Evolutionary conservation across 108 stramenopile genomes (phyloP).

Genomic region (Aurantiochytrium sp.): DNA sequence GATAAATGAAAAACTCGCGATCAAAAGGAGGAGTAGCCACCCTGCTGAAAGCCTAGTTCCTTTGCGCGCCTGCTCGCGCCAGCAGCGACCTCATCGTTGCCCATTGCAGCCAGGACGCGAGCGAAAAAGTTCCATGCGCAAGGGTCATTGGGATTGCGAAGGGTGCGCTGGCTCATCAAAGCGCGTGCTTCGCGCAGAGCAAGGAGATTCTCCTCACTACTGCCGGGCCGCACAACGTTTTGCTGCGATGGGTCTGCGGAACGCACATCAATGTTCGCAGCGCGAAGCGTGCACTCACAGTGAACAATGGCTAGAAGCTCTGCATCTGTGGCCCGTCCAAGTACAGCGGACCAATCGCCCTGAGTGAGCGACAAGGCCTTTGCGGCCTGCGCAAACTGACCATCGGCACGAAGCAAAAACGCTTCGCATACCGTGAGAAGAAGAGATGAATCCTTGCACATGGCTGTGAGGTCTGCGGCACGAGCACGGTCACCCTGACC

Average conservation of each 20-base stretch:
- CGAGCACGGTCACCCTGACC: background rate
- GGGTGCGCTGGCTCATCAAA: background rate
- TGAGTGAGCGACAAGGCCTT: background rate
- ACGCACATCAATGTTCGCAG: background rate
- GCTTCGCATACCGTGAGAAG: background rate
- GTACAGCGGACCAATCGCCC: background rate
- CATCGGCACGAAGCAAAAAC: background rate
- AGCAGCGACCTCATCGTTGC: background rate
- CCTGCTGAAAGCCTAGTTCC: background rate
- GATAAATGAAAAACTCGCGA: background rate
- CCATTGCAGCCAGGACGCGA: background rate
- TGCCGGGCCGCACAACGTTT: background rate
- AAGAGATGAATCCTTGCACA: background rate
- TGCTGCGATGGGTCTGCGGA: background rate
- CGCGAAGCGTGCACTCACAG: background rate
- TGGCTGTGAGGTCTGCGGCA: background rate
- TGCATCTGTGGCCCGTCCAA: background rate
- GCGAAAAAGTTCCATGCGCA: background rate
- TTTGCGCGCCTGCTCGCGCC: background rate
- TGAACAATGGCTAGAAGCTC: background rate
- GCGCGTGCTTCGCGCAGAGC: background rate
- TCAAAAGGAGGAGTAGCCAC: background rate
- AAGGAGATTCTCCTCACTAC: background rate
- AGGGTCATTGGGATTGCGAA: background rate
- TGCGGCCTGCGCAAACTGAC: background rate